Evolutionary conservation across 106 monocot genomes (phyloP), one percentile per base, ranked within the genome.

Genomic region (Platanthera zijinensis): DNA sequence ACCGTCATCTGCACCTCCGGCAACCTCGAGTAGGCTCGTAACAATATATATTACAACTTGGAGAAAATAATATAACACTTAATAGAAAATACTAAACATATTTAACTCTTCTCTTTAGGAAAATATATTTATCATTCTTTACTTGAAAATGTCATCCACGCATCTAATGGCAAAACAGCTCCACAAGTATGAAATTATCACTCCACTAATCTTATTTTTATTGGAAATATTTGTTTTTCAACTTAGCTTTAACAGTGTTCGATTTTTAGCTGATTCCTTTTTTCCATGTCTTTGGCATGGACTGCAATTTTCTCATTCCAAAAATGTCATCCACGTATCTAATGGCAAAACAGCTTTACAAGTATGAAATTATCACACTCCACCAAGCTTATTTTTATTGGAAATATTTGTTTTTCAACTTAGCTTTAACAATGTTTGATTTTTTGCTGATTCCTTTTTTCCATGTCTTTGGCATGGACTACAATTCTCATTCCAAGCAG

Each of bases 251-350:
- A 21, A 45, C 28, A 68, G 39, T 45, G 10, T 22, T 62, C 7
- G 25, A 62, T 0, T 62, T n/a, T 22, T 62, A 62, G n/a, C 62
- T 62, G 62, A 62, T 22, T 19, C 19, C 21, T 19, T 1, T 4
- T 63, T 53, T 63, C 62, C 21, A 39, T 63, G 0, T 63, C 7
- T 21, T 63, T 10, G 5, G 62, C 21, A 25, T 25, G 62, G 18
- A 8, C 22, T 21, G 0, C 22, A 63, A 21, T 21, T 63, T 22
- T 63, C 22, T 39, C 39, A 39, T 39, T 39, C 39, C 39, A 39
- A 25, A 25, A 39, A 39, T 39, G 39, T 39, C 39, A 39, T 39
- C 39, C 39, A 85, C 73, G 85, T 66, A 69, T 77, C 14, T 48
- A 12, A 57, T 21, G 48, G 17, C 49, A 18, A 71, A 50, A 15